Evolutionary conservation across 371 early-diverging fungal genomes (phyloP).

Genomic region (Fennellomyces sp.): DNA sequence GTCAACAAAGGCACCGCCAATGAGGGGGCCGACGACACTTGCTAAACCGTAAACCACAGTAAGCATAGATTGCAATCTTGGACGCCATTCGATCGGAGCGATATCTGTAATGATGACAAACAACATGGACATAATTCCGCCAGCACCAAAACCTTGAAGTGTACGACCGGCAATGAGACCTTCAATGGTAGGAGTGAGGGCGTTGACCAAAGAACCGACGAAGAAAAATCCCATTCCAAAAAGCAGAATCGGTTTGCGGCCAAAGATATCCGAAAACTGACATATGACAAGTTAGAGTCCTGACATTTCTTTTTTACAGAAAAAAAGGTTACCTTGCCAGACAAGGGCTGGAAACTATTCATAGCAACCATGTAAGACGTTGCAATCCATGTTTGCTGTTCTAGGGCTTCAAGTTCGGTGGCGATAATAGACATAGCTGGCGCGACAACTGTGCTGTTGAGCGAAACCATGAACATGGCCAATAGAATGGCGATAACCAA

Average conservation of each 20-base stretch:
- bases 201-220: slow-evolving; percentile 28
- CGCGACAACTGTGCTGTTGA: slow-evolving; percentile 80
- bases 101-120: slow-evolving; percentile 85
- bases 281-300: no score
- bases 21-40: slow-evolving; percentile 70
- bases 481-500: slow-evolving; percentile 27
- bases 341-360: slow-evolving; percentile 57
- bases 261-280: slow-evolving; percentile 42
- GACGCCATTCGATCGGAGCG: slow-evolving; percentile 63
- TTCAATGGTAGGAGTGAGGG: slow-evolving; percentile 18
- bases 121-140: slow-evolving; percentile 60
- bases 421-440: slow-evolving; percentile 25
- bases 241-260: slow-evolving; percentile 35
- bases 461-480: slow-evolving; percentile 74
- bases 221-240: slow-evolving; percentile 31
- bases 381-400: slow-evolving; percentile 26
- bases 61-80: slow-evolving; percentile 63
- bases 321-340: slow-evolving; percentile 49
- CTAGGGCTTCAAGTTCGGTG: slow-evolving; percentile 13
- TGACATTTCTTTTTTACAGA: no score
- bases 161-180: slow-evolving; percentile 71
- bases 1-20: slow-evolving; percentile 71
- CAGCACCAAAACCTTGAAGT: slow-evolving; percentile 74
- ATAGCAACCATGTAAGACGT: slow-evolving; percentile 55
- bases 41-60: slow-evolving; percentile 73